Base-by-base conservation (phyloP, 768 basidiomycete genomes). In the Russula sp. region DNA sequence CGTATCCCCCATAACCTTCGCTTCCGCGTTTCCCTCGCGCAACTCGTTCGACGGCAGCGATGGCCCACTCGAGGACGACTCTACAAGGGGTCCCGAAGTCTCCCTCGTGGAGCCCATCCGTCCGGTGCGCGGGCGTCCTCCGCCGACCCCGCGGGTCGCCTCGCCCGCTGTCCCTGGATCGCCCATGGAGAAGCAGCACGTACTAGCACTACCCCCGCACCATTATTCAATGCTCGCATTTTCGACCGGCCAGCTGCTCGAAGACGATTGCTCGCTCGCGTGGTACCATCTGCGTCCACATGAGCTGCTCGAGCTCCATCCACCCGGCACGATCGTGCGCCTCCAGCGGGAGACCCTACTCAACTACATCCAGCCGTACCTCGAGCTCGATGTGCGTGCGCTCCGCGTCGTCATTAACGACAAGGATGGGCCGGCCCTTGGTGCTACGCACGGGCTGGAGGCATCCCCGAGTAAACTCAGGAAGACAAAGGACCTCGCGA, bases 251-350 rank as follows among this genome's bases (percentile, higher is more conserved):
- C 80, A 87, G 66, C 73, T 87, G 14, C 79, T 91, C 35, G 85
- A 91, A 68, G 88, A 89, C 69, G 83, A 86, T 22, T 81, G 80
- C 50, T 65, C 76, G 10, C 69, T 82, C 31, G 73, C 79, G 0
- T 86, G 84, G 80, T 89, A 88, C 68, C 75, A 80, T 45, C 68
- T 90, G 22, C 74, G 77, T 7, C 80, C 85, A 0, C 77, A 84
- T 65, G 89, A 91, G 67, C 78, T 91, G 2, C 77, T 91, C 22
- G 89, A 91, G 68, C 71, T 91, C 18, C 88, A 91, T 61, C 77
- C 78, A 7, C 63, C 59, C 2, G 61, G 66, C 13, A 71, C 72
- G 35, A 65, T 83, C 45, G 75, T 79, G 3, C 70, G 71, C 4
- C 75, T 88, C 0, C 81, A 78, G 2, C 74, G 81, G 20, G 70